Percentiles rank a stretch among this genome's conserved stretches.
These are phyloP conservation scores for Lophiostoma macrostomum DNA, from an alignment of 495 filamentous ascomycete species.

Conservation along the genomic window DNA sequence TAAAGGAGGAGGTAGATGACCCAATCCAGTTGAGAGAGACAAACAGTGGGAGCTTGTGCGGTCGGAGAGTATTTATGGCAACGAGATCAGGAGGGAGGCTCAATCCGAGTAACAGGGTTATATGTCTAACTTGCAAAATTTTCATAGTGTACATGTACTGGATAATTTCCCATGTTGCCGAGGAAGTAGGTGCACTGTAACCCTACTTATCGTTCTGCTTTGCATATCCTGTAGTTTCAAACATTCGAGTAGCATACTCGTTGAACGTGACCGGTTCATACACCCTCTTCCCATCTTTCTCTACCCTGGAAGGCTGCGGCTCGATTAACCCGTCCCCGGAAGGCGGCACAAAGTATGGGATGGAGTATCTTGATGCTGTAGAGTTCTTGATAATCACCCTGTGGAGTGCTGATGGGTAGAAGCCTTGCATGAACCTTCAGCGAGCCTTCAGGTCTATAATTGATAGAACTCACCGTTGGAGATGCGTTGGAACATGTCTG, in stretches of 20 bases:
- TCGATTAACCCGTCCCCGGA: conserved; percentile 10
- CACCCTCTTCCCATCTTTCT: neutral
- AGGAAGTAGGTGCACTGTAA: no score
- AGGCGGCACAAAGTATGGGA: conserved; percentile 24
- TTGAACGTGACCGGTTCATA: conserved; percentile 15
- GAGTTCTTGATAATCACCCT: conserved; percentile 2
- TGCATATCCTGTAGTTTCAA: conserved; percentile 2
- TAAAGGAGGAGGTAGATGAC: no score
- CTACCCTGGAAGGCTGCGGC: conserved; percentile 10
- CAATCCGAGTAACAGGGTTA: no score
- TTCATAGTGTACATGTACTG: no score
- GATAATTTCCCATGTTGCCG: no score
- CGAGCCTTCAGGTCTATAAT: neutral
- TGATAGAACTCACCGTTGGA: conserved; percentile 17
- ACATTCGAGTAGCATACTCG: conserved; percentile 8
- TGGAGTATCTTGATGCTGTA: conserved; percentile 16
- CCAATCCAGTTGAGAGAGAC: no score
- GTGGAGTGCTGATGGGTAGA: conserved; percentile 21
- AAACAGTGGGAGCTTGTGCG: no score
- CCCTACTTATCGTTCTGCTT: no score
- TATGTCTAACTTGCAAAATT: no score
- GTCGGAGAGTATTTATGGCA: no score
- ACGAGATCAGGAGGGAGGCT: no score
- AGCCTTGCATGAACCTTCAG: neutral
- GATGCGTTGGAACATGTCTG: conserved; percentile 28